Percentiles rank a stretch among this genome's conserved stretches.
Evolutionary conservation across 2,329 filamentous ascomycete genomes (phyloP).

Genomic region (Aspergillus ochraceoroseus): DNA sequence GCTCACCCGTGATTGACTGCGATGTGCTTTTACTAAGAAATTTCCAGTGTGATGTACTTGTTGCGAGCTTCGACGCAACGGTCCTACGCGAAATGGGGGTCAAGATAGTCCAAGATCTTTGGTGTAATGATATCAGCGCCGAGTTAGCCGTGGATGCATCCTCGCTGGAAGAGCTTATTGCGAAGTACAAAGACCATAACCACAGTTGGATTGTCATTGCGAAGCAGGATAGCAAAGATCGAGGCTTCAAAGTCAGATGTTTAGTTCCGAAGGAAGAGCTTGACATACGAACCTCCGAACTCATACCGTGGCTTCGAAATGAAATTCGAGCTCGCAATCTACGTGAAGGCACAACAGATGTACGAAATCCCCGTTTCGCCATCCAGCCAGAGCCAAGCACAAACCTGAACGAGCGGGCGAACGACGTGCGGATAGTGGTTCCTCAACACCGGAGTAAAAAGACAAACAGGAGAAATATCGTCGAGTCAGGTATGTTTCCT

Average conservation of each 20-base stretch:
- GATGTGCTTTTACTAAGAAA: not conserved
- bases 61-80: slow-evolving; percentile 77
- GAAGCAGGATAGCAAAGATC: slow-evolving; percentile 59
- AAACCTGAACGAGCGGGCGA: slow-evolving; percentile 48
- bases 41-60: slow-evolving; percentile 72
- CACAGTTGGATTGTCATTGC: slow-evolving; percentile 87
- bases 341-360: slow-evolving; percentile 48
- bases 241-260: slow-evolving; percentile 69
- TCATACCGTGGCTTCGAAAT: slow-evolving; percentile 72
- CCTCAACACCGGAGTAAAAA: slow-evolving; percentile 84
- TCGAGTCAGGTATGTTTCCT: slow-evolving; percentile 64
- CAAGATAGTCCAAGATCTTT: slow-evolving; percentile 71
- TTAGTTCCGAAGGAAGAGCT: slow-evolving; percentile 73
- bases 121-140: slow-evolving; percentile 77
- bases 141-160: slow-evolving; percentile 78
- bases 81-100: slow-evolving; percentile 71
- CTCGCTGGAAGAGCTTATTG: slow-evolving; percentile 67
- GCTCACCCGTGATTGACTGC: slow-evolving; percentile 26
- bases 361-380: slow-evolving; percentile 39
- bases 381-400: slow-evolving; percentile 39
- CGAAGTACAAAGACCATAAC: slow-evolving; percentile 66
- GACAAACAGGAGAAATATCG: slow-evolving; percentile 77
- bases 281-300: slow-evolving; percentile 67
- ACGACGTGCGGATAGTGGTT: slow-evolving; percentile 79
- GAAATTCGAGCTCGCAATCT: slow-evolving; percentile 77